Base-by-base conservation (phyloP, 768 basidiomycete species). In the Epithele typhae region DNA sequence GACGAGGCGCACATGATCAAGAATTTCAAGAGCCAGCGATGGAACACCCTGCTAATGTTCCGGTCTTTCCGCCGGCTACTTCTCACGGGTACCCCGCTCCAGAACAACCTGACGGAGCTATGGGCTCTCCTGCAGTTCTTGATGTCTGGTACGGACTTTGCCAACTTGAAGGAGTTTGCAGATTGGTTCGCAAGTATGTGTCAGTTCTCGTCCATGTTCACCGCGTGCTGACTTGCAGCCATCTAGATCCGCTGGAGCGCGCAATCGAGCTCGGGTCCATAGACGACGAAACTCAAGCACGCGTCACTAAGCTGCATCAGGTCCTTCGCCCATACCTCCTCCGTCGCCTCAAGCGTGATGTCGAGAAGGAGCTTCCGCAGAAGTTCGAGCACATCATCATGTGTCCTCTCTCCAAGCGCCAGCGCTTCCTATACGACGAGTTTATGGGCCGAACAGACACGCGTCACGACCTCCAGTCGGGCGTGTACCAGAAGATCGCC, bases 1-100 rank as follows among this genome's bases (percentile, higher is more conserved):
- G 92, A 96, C 61, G 92, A 96, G 65, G 93, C 92, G 6, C 92
- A 96, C 61, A 95, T 94, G 82, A 93, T 96, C 80, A 94, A 94
- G 70, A 96, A 96, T 64, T 95, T 94, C 71, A 83, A 84, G 60
- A 91, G 88, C 0, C 91, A 96, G 62, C 78, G 93, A 30, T 96
- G 93, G 92, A 91, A 90, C 57, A 91, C 84, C 24, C 67, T 96
- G 9, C 74, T 95, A 11, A 87, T 90, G 76, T 94, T 95, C 65
- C 78, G 85, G 24, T 87, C 86, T 9, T 87, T 86, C 61, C 79
- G 88, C 24, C 84, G 96, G 11, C 72, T 99, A 33, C 77, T 98
- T 42, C 68, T 99, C 42, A 99, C 96, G 0, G 96, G 96, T 2
- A 99, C 96, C 1, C 96, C 96, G 0, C 73, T 99, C 22, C 87